Conservation (phyloP, 2,329 filamentous ascomycete genomes). For the Apiospora rasikravindrae region DNA sequence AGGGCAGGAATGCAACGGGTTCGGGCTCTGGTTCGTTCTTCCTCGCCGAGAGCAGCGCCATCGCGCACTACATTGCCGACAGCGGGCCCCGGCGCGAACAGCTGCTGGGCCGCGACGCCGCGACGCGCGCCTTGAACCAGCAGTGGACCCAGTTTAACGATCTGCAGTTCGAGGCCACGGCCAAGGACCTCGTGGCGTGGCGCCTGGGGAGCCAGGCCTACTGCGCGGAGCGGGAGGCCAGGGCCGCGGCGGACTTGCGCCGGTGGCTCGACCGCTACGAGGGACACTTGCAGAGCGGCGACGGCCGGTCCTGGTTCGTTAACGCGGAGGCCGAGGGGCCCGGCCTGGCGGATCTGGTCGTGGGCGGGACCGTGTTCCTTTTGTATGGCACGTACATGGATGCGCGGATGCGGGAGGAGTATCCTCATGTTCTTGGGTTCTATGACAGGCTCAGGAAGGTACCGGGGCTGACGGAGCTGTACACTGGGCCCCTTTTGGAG, state of each 20-base stretch:
- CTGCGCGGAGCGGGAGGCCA: not conserved
- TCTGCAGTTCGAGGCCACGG: not conserved
- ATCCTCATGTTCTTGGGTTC: slow-evolving; percentile 35
- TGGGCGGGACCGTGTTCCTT: not conserved
- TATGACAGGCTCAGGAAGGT: slow-evolving; percentile 17
- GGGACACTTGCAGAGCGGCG: not conserved
- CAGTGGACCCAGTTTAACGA: slow-evolving; percentile 42
- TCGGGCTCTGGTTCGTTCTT: slow-evolving; percentile 33
- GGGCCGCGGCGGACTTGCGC: not conserved
- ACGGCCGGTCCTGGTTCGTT: not conserved
- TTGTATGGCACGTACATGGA: not conserved
- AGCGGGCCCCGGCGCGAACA: slow-evolving; percentile 39
- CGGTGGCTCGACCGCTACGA: not conserved
- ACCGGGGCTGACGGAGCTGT: not conserved
- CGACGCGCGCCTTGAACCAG: slow-evolving; percentile 39
- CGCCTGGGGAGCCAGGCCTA: not conserved
- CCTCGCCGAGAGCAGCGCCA: slow-evolving; percentile 43
- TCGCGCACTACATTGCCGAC: slow-evolving; percentile 43
- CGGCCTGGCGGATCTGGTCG: not conserved
- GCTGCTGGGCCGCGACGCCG: slow-evolving; percentile 36
- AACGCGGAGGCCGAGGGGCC: not conserved
- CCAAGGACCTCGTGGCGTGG: not conserved
- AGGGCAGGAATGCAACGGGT: slow-evolving; percentile 22
- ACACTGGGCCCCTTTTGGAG: slow-evolving; percentile 34
- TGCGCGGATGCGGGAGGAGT: slow-evolving; percentile 21